Conservation (phyloP, 257 asterid genomes). For the Capsicum rhomboideum region DNA sequence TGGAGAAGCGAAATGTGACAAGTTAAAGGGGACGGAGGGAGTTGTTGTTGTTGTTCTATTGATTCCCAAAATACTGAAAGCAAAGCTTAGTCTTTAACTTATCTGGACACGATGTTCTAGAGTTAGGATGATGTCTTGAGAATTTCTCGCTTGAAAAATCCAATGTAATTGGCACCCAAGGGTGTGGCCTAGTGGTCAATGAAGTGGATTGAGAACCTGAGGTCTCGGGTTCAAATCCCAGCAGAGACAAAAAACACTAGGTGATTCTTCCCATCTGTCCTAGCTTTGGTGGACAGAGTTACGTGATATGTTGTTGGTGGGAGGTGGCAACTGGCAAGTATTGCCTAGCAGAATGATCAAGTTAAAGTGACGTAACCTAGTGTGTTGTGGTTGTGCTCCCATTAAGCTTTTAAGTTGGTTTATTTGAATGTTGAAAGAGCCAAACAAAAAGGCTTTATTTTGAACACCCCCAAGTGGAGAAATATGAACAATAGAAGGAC, state of each 20-base stretch:
- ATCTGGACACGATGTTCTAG: background rate
- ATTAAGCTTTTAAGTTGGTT: background rate
- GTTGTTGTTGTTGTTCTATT: background rate
- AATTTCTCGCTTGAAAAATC: background rate
- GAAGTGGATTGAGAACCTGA: no score
- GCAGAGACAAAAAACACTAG: no score
- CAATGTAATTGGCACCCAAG: no score
- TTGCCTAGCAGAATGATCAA: background rate
- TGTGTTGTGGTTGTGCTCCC: background rate
- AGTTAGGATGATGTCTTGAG: background rate
- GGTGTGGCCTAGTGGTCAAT: no score
- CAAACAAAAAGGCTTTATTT: background rate
- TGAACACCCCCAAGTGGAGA: background rate
- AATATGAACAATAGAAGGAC: background rate
- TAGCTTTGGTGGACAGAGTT: no score
- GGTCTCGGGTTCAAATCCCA: no score
- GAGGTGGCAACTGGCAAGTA: no score
- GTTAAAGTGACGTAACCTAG: background rate
- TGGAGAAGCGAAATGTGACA: no score
- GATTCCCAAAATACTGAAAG: background rate
- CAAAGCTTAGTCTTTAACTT: background rate
- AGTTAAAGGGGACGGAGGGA: no score
- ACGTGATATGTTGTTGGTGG: no score
- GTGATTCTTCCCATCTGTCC: no score
- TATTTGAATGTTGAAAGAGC: background rate